Evolutionary conservation across 1,284 basidiomycete species (phyloP).

Genomic region (Leccinum solheimii): DNA sequence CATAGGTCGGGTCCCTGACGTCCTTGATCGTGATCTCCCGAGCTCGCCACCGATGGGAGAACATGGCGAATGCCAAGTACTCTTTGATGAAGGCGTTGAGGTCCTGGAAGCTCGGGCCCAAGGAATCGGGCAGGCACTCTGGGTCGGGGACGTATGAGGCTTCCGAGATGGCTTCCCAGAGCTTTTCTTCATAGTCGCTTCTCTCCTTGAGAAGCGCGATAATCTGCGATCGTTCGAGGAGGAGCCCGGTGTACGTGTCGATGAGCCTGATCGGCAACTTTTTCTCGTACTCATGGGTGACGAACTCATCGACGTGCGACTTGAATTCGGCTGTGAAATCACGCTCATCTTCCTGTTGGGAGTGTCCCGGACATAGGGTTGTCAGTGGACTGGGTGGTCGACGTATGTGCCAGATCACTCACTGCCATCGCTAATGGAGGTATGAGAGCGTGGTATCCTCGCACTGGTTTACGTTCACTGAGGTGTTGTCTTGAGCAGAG

Average conservation of each 20-base stretch:
- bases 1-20: slow-evolving; percentile 6
- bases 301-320: slow-evolving; percentile 12
- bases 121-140: slow-evolving; percentile 1
- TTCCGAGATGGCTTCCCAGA: slow-evolving; percentile 12
- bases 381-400: not conserved
- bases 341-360: not conserved
- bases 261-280: slow-evolving; percentile 28
- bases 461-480: not conserved
- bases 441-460: not conserved
- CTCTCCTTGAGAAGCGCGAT: slow-evolving; percentile 16
- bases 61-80: slow-evolving; percentile 26
- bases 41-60: slow-evolving; percentile 25
- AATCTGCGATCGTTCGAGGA: slow-evolving; percentile 20
- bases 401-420: not conserved
- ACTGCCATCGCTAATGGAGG: slow-evolving; percentile 2
- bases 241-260: slow-evolving; percentile 28
- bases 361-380: not conserved
- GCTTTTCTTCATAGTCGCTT: slow-evolving; percentile 13
- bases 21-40: slow-evolving; percentile 18
- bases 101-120: slow-evolving; percentile 3
- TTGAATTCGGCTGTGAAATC: slow-evolving; percentile 14
- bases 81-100: slow-evolving; percentile 20
- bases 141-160: slow-evolving; percentile 2
- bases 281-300: slow-evolving; percentile 18
- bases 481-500: not conserved